Conservation (phyloP, 2,329 filamentous ascomycete genomes). For the Colletotrichum plurivorum region DNA sequence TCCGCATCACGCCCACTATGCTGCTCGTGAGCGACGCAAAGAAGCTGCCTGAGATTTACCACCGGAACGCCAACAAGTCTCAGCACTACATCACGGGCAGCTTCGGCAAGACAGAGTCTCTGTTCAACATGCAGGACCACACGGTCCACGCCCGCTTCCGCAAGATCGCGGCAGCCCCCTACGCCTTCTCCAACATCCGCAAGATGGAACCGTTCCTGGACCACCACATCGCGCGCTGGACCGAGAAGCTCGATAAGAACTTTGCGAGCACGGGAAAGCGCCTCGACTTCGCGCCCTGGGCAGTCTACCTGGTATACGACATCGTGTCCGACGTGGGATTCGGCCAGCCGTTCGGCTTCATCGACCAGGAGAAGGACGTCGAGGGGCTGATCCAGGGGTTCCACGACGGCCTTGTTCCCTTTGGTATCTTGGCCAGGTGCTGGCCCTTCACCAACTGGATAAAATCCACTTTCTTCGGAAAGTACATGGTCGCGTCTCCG, state of each 20-base stretch:
- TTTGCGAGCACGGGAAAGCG: conserved; percentile 60
- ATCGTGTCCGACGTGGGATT: conserved; percentile 70
- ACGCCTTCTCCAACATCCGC: conserved; percentile 69
- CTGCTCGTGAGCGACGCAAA: conserved; percentile 67
- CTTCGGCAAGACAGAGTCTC: conserved; percentile 67
- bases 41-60: conserved; percentile 70
- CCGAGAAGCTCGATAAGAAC: conserved; percentile 57
- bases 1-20: conserved; percentile 67
- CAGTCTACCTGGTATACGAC: conserved; percentile 70
- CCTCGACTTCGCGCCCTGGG: conserved; percentile 71
- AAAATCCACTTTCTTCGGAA: conserved; percentile 65
- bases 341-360: conserved; percentile 69
- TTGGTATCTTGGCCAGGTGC: conserved; percentile 65
- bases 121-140: conserved; percentile 71
- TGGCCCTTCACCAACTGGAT: conserved; percentile 69
- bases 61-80: conserved; percentile 68
- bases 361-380: conserved; percentile 65
- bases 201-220: conserved; percentile 72
- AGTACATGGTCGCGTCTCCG: conserved; percentile 67
- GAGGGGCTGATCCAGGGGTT: conserved; percentile 68
- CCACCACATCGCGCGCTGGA: conserved; percentile 64
- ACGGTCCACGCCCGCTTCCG: conserved; percentile 65
- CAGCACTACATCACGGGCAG: conserved; percentile 71
- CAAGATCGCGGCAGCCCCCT: conserved; percentile 68
- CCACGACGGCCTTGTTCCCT: conserved; percentile 65